Conservation (phyloP, 2,329 filamentous ascomycete species). For the Diaporthe velutina region DNA sequence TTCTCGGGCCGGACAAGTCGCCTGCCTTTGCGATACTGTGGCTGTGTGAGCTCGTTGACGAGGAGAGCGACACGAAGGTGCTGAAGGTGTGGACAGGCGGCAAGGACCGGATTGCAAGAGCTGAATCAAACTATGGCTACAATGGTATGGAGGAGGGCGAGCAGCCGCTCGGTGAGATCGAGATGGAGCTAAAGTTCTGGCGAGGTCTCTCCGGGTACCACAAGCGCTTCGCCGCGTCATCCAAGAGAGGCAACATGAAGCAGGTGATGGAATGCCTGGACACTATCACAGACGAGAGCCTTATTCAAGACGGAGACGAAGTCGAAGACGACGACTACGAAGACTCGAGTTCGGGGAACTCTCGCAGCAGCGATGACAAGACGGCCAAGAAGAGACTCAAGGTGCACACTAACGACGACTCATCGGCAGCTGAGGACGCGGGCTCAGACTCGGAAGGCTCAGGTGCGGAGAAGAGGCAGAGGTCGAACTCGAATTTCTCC, state of each 20-base stretch:
- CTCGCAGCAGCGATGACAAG: conserved; percentile 35
- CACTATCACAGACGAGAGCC: conserved; percentile 68
- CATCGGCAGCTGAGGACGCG: conserved; percentile 29
- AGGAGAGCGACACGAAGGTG: conserved; percentile 70
- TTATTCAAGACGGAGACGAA: conserved; percentile 45
- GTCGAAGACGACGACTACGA: conserved; percentile 38
- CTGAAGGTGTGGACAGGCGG: conserved; percentile 77
- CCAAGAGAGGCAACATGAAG: conserved; percentile 64
- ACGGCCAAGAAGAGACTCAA: conserved; percentile 37
- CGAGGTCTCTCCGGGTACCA: conserved; percentile 72
- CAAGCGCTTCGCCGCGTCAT: conserved; percentile 62
- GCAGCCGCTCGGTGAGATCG: conserved; percentile 67
- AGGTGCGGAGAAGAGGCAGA: conserved; percentile 47
- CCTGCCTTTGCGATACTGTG: conserved; percentile 75
- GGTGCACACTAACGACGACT: conserved; percentile 38
- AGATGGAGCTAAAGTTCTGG: conserved; percentile 71
- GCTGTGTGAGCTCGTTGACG: conserved; percentile 78
- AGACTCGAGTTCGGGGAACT: conserved; percentile 35
- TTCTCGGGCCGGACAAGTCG: conserved; percentile 65
- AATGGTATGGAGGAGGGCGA: conserved; percentile 65
- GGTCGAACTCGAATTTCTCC: conserved; percentile 33
- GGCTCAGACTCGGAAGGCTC: conserved; percentile 45
- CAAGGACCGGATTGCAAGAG: conserved; percentile 58
- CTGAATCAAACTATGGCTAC: conserved; percentile 51
- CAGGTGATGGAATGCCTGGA: conserved; percentile 76